Evolutionary conservation across 352 stramenopile species (phyloP).

Genomic region (Thalassiosira exigua): DNA sequence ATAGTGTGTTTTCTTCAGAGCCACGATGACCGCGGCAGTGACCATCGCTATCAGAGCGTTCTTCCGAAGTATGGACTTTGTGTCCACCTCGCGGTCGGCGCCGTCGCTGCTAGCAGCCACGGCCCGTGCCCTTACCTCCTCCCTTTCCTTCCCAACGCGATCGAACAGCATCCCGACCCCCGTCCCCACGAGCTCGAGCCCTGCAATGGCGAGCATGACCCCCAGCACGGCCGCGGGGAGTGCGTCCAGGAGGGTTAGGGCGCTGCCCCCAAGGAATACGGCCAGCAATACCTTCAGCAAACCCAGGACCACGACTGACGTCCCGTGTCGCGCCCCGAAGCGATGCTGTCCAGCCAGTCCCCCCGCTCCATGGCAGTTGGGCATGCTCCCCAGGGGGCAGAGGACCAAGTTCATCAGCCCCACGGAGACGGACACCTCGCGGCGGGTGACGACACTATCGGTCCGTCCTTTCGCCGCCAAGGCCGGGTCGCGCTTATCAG

Average conservation of each 20-base stretch:
- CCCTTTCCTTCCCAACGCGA: constrained; percentile 42
- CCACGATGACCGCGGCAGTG: constrained; percentile 73
- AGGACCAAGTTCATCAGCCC: constrained; percentile 89
- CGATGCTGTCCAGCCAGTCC: constrained; percentile 91
- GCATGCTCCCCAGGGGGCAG: constrained; percentile 90
- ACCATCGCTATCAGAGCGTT: constrained; percentile 64
- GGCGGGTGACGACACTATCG: constrained; percentile 61
- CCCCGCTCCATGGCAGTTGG: constrained; percentile 92
- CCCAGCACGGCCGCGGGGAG: constrained; percentile 77
- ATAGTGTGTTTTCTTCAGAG: constrained; percentile 69
- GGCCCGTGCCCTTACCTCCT: constrained; percentile 7
- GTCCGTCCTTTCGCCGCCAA: constrained; percentile 20
- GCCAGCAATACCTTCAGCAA: constrained; percentile 89
- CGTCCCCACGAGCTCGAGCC: constrained; percentile 73
- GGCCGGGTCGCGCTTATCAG: constrained; percentile 66
- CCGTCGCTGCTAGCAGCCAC: constrained; percentile 4
- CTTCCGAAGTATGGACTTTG: constrained; percentile 41
- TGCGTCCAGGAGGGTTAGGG: constrained; percentile 72
- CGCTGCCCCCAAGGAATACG: constrained; percentile 86
- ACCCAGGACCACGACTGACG: constrained; percentile 90
- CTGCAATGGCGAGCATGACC: constrained; percentile 78
- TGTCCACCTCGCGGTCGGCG: background rate
- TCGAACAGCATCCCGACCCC: constrained; percentile 57
- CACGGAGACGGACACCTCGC: constrained; percentile 74
- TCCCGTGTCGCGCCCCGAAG: constrained; percentile 90